These are phyloP conservation scores for Teratosphaeria destructans DNA, from an alignment of 2,329 filamentous ascomycete species.

Conservation along the genomic window DNA sequence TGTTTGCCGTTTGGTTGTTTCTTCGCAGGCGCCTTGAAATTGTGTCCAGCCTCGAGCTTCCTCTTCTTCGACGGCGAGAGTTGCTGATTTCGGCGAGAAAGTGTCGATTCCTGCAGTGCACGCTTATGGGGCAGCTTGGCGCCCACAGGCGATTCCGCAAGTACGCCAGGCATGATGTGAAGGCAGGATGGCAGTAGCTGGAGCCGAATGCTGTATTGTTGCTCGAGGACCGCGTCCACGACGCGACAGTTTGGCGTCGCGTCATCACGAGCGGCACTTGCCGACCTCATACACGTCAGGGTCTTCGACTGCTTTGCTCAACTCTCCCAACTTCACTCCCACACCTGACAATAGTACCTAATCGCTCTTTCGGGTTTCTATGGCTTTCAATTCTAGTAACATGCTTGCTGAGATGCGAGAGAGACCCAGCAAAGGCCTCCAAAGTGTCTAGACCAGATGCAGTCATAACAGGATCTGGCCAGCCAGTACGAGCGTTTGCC, in stretches of 20 bases:
- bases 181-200: not conserved
- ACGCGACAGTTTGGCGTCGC: not conserved
- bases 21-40: conserved; percentile 48
- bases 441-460: not conserved
- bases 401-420: not conserved
- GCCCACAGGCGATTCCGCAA: conserved; percentile 15
- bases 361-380: too few species aligned
- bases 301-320: not conserved
- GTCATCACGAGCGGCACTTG: not conserved
- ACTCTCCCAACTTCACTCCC: not conserved
- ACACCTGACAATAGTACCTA: not conserved
- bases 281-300: not conserved
- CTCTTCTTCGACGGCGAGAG: conserved; percentile 63
- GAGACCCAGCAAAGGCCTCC: not conserved
- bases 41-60: conserved; percentile 62
- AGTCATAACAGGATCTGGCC: not conserved
- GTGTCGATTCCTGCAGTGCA: conserved; percentile 36
- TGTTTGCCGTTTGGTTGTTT: conserved; percentile 41
- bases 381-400: too few species aligned
- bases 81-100: conserved; percentile 35
- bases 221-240: not conserved
- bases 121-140: conserved; percentile 33
- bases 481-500: not conserved
- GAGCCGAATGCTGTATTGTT: not conserved
- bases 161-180: conserved; percentile 22